Conservation (phyloP, 2,329 filamentous ascomycete genomes). For the Fusarium nisikadoi region DNA sequence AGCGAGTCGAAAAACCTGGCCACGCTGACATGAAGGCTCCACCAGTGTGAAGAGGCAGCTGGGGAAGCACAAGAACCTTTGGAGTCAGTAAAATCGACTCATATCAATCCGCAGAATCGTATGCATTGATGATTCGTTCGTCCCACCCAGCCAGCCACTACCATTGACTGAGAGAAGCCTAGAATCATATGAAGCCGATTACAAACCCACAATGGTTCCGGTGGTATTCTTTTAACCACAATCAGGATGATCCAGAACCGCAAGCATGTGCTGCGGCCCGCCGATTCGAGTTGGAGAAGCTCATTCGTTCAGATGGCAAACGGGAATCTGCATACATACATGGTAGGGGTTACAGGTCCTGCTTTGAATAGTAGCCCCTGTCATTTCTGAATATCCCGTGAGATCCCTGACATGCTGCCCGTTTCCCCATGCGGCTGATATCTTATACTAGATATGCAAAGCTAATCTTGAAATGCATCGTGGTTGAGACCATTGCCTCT, state of each 20-base stretch:
- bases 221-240: background rate
- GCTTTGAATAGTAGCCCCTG: background rate
- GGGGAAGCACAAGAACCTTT: background rate
- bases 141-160: background rate
- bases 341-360: constrained; percentile 1
- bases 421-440: constrained; percentile 11
- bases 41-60: constrained; percentile 19
- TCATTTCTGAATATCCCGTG: constrained; percentile 2
- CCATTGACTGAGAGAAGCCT: background rate
- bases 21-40: constrained; percentile 36
- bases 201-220: background rate
- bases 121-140: background rate
- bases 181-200: background rate
- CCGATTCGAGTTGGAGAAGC: background rate
- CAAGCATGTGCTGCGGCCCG: background rate
- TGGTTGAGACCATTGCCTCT: constrained; percentile 25
- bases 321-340: background rate
- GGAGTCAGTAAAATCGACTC: background rate
- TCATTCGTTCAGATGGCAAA: background rate
- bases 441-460: constrained; percentile 22
- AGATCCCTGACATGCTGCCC: constrained; percentile 12
- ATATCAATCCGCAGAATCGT: background rate
- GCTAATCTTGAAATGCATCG: constrained; percentile 27
- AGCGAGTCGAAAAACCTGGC: constrained; percentile 33
- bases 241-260: background rate